Conservation (phyloP, 306 rosid genomes). For the Dicorynia guianensis region DNA sequence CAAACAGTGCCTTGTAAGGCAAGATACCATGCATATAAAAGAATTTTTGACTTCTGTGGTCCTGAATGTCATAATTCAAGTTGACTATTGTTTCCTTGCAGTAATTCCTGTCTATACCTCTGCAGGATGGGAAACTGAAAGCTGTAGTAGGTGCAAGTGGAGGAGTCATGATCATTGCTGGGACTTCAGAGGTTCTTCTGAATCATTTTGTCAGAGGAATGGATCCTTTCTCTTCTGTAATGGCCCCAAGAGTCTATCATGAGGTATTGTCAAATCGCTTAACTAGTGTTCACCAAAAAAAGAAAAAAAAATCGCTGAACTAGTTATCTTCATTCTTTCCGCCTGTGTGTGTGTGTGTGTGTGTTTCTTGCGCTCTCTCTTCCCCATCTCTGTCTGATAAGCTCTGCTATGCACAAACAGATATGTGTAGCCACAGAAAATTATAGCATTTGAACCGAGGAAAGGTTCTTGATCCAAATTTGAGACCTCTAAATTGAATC, state of each 20-base stretch:
- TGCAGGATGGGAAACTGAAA: conserved; percentile 66
- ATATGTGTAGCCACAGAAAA: not conserved
- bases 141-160: conserved; percentile 91
- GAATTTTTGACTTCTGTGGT: not conserved
- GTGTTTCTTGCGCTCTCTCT: not conserved
- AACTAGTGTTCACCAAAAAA: no score
- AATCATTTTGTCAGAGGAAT: conserved; percentile 80
- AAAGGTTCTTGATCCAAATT: not conserved
- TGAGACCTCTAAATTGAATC: not conserved
- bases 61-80: not conserved
- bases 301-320: not conserved
- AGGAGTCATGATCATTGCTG: conserved; percentile 69
- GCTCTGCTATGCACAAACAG: not conserved
- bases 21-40: not conserved
- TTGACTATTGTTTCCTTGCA: conserved; percentile 16
- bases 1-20: not conserved
- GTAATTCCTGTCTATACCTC: conserved; percentile 18
- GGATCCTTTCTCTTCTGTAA: conserved; percentile 75
- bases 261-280: conserved; percentile 49
- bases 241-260: conserved; percentile 84
- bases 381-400: not conserved
- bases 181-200: conserved; percentile 70
- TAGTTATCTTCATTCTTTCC: not conserved
- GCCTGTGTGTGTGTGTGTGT: not conserved
- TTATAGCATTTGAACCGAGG: not conserved